Base-by-base conservation (phyloP, 2,329 filamentous ascomycete genomes). In the Teratosphaeria viscida region DNA sequence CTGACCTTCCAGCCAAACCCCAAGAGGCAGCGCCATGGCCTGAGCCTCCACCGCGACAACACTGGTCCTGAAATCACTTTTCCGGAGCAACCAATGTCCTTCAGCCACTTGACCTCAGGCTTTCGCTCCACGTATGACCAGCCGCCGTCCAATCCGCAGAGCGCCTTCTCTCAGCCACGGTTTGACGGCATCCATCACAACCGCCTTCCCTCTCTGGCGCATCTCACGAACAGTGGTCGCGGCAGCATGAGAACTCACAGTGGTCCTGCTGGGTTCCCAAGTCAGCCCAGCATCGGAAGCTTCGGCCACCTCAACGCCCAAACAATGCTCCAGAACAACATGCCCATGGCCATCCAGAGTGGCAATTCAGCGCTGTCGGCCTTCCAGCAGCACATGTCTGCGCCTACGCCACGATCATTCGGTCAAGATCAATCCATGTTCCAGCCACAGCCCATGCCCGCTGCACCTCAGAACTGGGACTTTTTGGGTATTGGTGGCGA, bases 21-120 rank as follows among this genome's bases (percentile, higher is more conserved):
- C 27, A 54, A 37, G 29, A 32, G 26, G 65, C 62, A 23, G 67
- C 67, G 8, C 67, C 60, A 10, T 67, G 68, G 68, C 2, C 72
- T 78, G 49, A 71, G 74, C 47, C 73, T 78, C 57, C 77, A 75
- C 62, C 72, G 76, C 54, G 75, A 77, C 64, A 71, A 71, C 57
- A 64, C 62, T 37, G 70, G 70, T 52, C 69, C 68, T 11, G 69
- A 72, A 35, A 71, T 72, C 60, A 69, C 70, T 8, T 71, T 72
- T 14, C 57, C 61, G 23, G 57, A 53, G 55, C 47, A 47, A 8
- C 52, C 57, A 23, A 16, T 58, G 23, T n/a, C 27, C 26, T 32
- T 16, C 19, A 52, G 47, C 34, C 56, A 59, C 54, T 49, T 59
- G 23, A 47, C 43, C 12, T 54, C 57, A 16, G 54, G 54, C 52